Evolutionary conservation across 257 asterid species (phyloP).

Genomic region (Thymus mandschuricus): DNA sequence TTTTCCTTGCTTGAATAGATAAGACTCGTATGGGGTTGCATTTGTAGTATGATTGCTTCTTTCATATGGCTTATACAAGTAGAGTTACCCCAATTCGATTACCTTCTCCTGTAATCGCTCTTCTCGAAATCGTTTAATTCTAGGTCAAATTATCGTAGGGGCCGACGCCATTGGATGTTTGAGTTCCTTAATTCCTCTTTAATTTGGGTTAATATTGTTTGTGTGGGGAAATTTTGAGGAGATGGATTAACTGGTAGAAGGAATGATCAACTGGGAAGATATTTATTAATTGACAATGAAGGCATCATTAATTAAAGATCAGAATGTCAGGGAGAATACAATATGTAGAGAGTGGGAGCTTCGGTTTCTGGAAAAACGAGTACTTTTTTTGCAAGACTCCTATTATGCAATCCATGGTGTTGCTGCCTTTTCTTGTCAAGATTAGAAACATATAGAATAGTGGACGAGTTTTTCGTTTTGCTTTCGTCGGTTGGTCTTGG

Average conservation of each 20-base stretch:
- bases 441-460: background rate
- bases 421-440: background rate
- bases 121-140: background rate
- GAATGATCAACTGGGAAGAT: background rate
- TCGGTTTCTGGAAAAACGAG: background rate
- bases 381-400: background rate
- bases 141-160: background rate
- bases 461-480: background rate
- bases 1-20: background rate
- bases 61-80: slow-evolving; percentile 17
- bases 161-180: slow-evolving; percentile 16
- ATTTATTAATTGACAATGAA: background rate
- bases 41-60: slow-evolving; percentile 22
- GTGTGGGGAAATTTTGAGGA: background rate
- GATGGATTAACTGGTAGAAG: slow-evolving; percentile 6
- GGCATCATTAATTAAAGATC: background rate
- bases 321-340: background rate
- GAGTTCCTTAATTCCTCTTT: slow-evolving; percentile 16
- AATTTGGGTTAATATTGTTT: background rate
- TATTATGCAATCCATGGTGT: background rate
- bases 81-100: slow-evolving; percentile 14
- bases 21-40: background rate
- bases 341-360: background rate
- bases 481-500: background rate
- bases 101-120: background rate